Conservation (phyloP, 2,329 filamentous ascomycete genomes). For the Chalaropsis thielavioides region DNA sequence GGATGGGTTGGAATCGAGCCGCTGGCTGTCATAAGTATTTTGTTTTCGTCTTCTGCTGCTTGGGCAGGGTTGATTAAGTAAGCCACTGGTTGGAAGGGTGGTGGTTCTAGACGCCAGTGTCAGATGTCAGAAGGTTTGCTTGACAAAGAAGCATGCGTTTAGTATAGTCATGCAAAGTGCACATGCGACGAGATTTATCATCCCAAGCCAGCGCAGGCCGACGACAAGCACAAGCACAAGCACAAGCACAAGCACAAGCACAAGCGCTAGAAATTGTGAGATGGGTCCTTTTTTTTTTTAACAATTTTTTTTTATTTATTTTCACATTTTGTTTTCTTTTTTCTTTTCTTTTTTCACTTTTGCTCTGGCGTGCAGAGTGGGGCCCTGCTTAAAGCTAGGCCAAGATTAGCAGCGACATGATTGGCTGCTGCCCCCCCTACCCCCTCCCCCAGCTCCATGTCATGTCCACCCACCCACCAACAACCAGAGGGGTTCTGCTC, state of each 20-base stretch:
- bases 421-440: background rate
- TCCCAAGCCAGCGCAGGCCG: background rate
- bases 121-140: background rate
- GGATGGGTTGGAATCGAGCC: constrained; percentile 60
- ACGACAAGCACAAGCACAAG: background rate
- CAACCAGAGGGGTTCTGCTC: background rate
- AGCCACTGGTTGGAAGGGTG: background rate
- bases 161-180: background rate
- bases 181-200: background rate
- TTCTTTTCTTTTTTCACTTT: background rate
- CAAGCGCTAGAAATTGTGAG: no score
- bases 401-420: background rate
- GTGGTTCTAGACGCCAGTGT: background rate
- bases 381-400: background rate
- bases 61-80: background rate
- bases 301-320: background rate
- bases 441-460: no score
- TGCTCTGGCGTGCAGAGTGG: background rate
- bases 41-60: background rate
- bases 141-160: background rate
- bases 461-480: no score
- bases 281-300: no score
- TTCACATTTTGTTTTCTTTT: background rate
- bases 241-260: background rate
- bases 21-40: background rate